Conservation (phyloP, 495 filamentous ascomycete species). For the Gamarada debralockiae region DNA sequence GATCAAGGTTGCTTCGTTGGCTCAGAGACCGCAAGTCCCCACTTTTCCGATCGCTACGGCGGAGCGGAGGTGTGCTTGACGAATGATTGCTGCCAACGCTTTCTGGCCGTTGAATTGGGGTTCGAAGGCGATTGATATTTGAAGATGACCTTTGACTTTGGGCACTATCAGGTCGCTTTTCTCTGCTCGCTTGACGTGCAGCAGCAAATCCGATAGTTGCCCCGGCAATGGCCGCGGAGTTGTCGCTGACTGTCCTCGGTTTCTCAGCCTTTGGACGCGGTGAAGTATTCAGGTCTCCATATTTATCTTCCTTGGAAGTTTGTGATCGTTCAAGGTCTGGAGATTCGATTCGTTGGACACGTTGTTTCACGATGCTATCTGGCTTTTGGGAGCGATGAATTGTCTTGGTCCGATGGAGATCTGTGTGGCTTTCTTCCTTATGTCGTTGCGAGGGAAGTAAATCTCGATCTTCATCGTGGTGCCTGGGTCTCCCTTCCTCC, state of each 20-base stretch:
- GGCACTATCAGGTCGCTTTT: conserved; percentile 19
- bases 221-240: conserved; percentile 12
- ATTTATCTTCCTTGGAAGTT: conserved; percentile 15
- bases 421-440: conserved; percentile 5
- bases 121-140: conserved; percentile 46
- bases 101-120: conserved; percentile 51
- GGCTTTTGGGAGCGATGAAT: conserved; percentile 1
- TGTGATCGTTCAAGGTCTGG: conserved; percentile 11
- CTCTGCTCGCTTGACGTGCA: conserved; percentile 18
- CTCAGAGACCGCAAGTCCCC: conserved; percentile 76
- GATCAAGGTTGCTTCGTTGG: conserved; percentile 34
- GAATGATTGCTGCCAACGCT: conserved; percentile 53
- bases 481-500: neutral
- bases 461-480: conserved; percentile 2
- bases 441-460: conserved; percentile 1
- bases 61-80: conserved; percentile 59
- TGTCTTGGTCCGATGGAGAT: conserved; percentile 14
- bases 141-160: conserved; percentile 30
- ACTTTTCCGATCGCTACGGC: conserved; percentile 68
- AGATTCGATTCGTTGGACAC: conserved; percentile 21
- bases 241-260: conserved; percentile 12
- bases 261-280: conserved; percentile 19
- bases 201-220: conserved; percentile 23
- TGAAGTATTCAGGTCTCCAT: conserved; percentile 16
- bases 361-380: conserved; percentile 18